Evolutionary conservation across 108 stramenopile species (phyloP).

Genomic region (Skeletonema marinoi): DNA sequence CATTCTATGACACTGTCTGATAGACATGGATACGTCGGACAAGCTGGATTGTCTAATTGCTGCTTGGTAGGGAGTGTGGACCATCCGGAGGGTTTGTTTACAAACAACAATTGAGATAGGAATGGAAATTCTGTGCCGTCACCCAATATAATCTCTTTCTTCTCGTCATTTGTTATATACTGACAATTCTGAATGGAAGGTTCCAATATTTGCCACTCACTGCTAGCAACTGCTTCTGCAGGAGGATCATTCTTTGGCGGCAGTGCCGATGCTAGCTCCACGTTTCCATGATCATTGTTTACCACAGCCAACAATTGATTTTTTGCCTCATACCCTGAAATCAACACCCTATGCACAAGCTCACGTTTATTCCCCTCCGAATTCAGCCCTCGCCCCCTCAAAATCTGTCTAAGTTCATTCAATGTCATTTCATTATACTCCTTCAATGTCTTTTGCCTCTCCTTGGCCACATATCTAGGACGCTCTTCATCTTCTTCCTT

Average conservation of each 20-base stretch:
- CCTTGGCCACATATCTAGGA: not conserved
- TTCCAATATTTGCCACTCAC: not conserved
- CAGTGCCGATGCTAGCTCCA: not conserved
- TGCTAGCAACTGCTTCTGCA: not conserved
- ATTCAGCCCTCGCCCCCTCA: not conserved
- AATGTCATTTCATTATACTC: not conserved
- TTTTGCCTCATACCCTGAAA: not conserved
- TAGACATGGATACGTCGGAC: slow-evolving; percentile 27
- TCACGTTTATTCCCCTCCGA: not conserved
- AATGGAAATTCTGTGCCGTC: slow-evolving; percentile 19
- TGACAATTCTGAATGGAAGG: not conserved
- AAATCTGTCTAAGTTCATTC: not conserved
- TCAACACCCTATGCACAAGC: not conserved
- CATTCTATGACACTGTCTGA: slow-evolving; percentile 23
- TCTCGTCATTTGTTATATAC: not conserved
- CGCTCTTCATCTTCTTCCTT: not conserved
- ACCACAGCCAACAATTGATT: not conserved
- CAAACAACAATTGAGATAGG: slow-evolving; percentile 35
- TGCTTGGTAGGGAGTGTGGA: slow-evolving; percentile 41
- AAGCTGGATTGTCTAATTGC: slow-evolving; percentile 15
- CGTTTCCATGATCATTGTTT: not conserved
- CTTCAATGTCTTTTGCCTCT: not conserved
- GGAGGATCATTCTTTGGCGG: not conserved
- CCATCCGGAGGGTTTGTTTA: slow-evolving; percentile 42
- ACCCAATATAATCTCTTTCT: not conserved